These are phyloP conservation scores for Blastocrithidia nonstop DNA, from an alignment of 208 protist species.

Conservation along the genomic window DNA sequence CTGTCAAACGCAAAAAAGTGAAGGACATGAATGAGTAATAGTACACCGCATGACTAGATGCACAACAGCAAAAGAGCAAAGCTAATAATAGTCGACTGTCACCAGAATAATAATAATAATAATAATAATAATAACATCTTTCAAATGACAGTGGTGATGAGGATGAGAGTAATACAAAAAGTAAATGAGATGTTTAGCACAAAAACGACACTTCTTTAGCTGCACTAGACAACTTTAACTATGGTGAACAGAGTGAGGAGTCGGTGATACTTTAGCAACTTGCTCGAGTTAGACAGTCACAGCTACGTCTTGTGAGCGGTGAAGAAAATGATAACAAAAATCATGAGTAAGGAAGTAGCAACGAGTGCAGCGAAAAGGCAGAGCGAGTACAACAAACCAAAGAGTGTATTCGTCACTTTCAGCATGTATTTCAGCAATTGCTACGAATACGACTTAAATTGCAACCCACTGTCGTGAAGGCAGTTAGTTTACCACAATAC, in stretches of 20 bases:
- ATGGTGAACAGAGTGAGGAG: too few species aligned
- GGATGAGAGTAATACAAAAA: too few species aligned
- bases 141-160: neutral
- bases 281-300: neutral
- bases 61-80: slow-evolving; percentile 11
- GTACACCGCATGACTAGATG: slow-evolving; percentile 53
- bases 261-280: slow-evolving; percentile 16
- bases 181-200: too few species aligned
- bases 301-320: too few species aligned
- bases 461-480: slow-evolving; percentile 41
- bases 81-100: slow-evolving; percentile 4
- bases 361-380: too few species aligned
- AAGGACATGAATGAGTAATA: slow-evolving; percentile 58
- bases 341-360: too few species aligned
- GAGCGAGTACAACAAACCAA: too few species aligned
- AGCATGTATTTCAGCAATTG: slow-evolving; percentile 59
- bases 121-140: slow-evolving; percentile 6
- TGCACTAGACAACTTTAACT: too few species aligned
- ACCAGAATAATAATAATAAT: slow-evolving; percentile 9
- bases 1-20: slow-evolving; percentile 4
- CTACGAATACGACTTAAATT: slow-evolving; percentile 55
- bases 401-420: slow-evolving; percentile 11
- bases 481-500: slow-evolving; percentile 61
- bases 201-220: too few species aligned
- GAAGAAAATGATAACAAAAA: too few species aligned